Conservation (phyloP, 2,329 filamentous ascomycete species). For the Dendryphion nanum region DNA sequence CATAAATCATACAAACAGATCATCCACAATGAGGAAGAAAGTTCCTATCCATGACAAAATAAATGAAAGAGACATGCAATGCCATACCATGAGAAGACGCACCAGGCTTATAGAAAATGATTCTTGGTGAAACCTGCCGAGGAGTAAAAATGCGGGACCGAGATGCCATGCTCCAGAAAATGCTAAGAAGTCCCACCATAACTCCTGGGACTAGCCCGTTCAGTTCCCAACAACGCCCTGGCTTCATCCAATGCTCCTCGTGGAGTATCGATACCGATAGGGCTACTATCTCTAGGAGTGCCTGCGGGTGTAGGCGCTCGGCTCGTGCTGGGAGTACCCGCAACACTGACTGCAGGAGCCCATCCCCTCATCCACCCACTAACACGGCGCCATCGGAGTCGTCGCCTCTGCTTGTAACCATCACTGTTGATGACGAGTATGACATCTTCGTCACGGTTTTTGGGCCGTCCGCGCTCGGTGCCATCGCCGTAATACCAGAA, state of each 20-base stretch:
- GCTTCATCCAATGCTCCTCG: constrained; percentile 32
- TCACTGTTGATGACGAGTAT: constrained; percentile 46
- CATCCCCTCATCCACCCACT: constrained; percentile 67
- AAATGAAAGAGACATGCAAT: no score
- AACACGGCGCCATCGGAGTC: constrained; percentile 57
- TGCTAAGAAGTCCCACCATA: constrained; percentile 22
- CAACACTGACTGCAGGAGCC: constrained; percentile 54
- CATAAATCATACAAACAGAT: no score
- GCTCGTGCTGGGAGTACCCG: constrained; percentile 31
- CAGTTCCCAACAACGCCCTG: constrained; percentile 33
- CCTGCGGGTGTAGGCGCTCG: constrained; percentile 26
- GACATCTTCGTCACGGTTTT: constrained; percentile 40
- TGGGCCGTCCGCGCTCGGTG: constrained; percentile 11
- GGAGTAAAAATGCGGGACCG: no score
- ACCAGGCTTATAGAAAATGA: no score
- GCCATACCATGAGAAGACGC: no score
- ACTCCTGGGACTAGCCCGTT: constrained; percentile 33
- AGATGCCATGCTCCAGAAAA: no score
- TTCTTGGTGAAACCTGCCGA: no score
- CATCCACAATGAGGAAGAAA: no score
- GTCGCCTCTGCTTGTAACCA: constrained; percentile 26
- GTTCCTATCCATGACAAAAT: no score
- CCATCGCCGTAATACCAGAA: constrained; percentile 59
- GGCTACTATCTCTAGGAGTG: constrained; percentile 14
- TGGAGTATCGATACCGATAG: constrained; percentile 1